These are phyloP conservation scores for Hypoxylon sp. DNA, from an alignment of 2,329 filamentous ascomycete genomes.

Conservation along the genomic window DNA sequence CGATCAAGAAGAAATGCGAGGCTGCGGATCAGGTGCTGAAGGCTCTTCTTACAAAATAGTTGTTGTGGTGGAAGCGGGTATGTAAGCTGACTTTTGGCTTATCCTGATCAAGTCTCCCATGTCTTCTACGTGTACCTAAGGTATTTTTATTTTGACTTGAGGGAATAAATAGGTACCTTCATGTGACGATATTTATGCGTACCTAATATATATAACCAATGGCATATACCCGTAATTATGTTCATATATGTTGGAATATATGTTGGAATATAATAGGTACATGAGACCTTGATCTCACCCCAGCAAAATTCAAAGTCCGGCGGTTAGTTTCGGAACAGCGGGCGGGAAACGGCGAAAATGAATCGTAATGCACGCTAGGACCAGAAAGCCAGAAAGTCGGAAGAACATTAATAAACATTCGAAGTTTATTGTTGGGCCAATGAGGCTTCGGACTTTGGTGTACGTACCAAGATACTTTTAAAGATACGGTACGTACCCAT, in stretches of 20 bases:
- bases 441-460: not conserved
- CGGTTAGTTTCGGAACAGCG: conserved; percentile 45
- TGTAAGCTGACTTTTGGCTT: conserved; percentile 13
- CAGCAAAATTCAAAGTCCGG: not conserved
- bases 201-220: not conserved
- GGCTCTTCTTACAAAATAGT: conserved; percentile 45
- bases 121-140: not conserved
- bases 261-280: too few species aligned
- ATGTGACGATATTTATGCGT: not conserved
- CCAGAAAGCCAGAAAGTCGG: not conserved
- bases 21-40: conserved; percentile 59
- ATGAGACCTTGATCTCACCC: not conserved
- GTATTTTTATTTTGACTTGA: not conserved
- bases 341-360: conserved; percentile 39
- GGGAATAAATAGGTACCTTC: conserved; percentile 7
- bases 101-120: not conserved
- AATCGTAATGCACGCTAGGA: conserved; percentile 25
- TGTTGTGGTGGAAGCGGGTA: conserved; percentile 27
- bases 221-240: not conserved
- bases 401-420: too few species aligned
- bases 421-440: conserved; percentile 32
- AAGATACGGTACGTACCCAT: not conserved
- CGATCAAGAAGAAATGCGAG: conserved; percentile 64
- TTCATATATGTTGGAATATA: not conserved
- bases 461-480: conserved; percentile 5